Percentiles rank a stretch among this genome's conserved stretches.
phyloP scores from a whole-genome alignment of 495 filamentous ascomycete genomes.

The Haplographium delicatum region DNA sequence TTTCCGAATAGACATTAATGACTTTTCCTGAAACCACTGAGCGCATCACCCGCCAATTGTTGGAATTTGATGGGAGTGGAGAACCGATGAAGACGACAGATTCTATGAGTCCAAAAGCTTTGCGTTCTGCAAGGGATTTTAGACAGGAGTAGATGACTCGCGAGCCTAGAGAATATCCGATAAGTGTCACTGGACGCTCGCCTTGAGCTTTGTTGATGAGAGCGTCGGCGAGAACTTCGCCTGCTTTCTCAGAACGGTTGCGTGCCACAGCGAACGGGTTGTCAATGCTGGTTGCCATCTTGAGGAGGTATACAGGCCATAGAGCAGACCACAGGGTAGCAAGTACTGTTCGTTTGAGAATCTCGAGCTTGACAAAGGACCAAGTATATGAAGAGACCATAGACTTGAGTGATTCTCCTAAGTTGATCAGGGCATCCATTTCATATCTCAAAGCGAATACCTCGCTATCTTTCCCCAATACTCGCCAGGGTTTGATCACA shows the following conservation, averaged over 20 bases:
- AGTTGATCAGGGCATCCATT: constrained; percentile 64
- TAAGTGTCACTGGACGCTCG: constrained; percentile 80
- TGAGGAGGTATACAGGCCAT: constrained; percentile 73
- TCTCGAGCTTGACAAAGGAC: constrained; percentile 69
- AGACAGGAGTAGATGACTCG: constrained; percentile 83
- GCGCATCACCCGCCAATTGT: constrained; percentile 48
- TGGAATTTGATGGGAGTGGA: constrained; percentile 58
- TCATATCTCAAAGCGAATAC: constrained; percentile 84
- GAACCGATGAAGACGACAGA: constrained; percentile 79
- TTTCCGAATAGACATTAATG: constrained; percentile 54
- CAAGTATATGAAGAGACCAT: constrained; percentile 74
- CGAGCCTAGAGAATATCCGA: constrained; percentile 87
- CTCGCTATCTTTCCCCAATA: constrained; percentile 63
- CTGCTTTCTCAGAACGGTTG: constrained; percentile 79
- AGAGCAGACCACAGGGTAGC: constrained; percentile 62
- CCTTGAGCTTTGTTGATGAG: constrained; percentile 84
- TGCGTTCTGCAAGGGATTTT: constrained; percentile 63
- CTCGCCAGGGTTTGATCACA: constrained; percentile 67
- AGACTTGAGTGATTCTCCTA: constrained; percentile 66
- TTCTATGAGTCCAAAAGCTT: constrained; percentile 82
- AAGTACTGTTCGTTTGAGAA: constrained; percentile 59
- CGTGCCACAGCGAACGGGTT: constrained; percentile 85
- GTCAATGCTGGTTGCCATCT: constrained; percentile 77
- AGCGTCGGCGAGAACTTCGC: constrained; percentile 77
- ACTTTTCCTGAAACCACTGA: constrained; percentile 50